Evolutionary conservation across 2,329 filamentous ascomycete species (phyloP), one percentile per base, ranked within the genome.

Genomic region (Calonectria pauciramosa): DNA sequence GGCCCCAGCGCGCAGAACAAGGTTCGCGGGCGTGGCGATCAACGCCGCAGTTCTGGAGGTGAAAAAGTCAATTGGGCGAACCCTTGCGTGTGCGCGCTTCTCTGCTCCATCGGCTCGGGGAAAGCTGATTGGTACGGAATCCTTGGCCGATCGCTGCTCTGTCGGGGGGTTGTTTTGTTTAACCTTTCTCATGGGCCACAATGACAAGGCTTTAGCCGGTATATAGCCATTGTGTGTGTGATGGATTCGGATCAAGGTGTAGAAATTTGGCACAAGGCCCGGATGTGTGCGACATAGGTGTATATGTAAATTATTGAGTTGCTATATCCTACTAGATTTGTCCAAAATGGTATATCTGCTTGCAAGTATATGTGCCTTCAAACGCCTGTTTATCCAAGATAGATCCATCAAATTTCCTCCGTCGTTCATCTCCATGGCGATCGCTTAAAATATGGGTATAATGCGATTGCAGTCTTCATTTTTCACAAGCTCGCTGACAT

Each of bases 401-500:
- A 44, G 8, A 44, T 18, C n/a, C 13, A 28, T 41, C n/a, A 18
- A 13, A 1, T 6, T 28, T 18, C 11, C 38, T 41, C 38, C 41
- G 16, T 41, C 16, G 6, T 41, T 14, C 7, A 16, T 5, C 8
- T 41, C 16, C 38, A 18, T 18, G 14, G 18, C 10, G 3, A 28
- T 41, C n/a, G 36, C 23, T 63, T 23, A 63, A 18, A 63, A 63
- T 63, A 63, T 63, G 56, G 56, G 56, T 63, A 63, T 63, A 63
- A 63, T 63, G 23, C 56, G 56, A 26, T 63, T 28, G 56, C 56
- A 63, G 13, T 63, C 56, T 28, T 63, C 34, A 18, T 36, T 63
- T 18, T 41, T 38, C 9, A 63, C 34, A 5, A 63, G 3, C 9
- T 63, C 36, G 56, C 56, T 63, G 36, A 63, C 36, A 2, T 63